Base-by-base conservation (phyloP, 2,329 filamentous ascomycete genomes). In the Lojkania enalia region DNA sequence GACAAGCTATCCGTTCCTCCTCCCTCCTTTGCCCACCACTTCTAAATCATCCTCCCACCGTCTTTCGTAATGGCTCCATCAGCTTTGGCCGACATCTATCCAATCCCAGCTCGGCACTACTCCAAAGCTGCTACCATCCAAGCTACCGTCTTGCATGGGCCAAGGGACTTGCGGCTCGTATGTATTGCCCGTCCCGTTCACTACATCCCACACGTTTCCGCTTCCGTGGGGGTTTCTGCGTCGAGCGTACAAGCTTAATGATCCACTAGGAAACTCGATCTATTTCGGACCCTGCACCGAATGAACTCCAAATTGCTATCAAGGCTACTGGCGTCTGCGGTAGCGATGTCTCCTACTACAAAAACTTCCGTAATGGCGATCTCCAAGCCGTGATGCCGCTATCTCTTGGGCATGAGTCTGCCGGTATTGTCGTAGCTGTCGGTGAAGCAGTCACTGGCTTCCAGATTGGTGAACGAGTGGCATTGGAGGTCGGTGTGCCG, bases 291-390 rank as follows among this genome's bases (percentile, higher is more conserved):
- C 82, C 82, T 12, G 71, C 71, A 12, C 66, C 74, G 46, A 71
- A 76, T 42, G 83, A 87, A 61, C 74, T 87, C 43, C 84, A 87
- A 67, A 77, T 87, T 57, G 76, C 81, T 55, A 75, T 87, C 65
- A 80, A 79, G 57, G 77, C 80, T 5, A 87, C 84, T 18, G 84
- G 84, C 27, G 83, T 87, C 57, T 87, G 84, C 64, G 84, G 84
- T 44, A 86, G 83, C 5, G 84, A 87, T 66, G 79, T 86, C 42
- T 82, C 82, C 41, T 87, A 87, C 68, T 87, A 85, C 73, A 85
- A 81, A 65, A 85, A 86, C 59, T 86, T 86, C 61, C 82, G 83
- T 68, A 87, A 87, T 60, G 84, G 84, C 35, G 83, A 86, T 66
- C 77, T 87, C 39, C 84, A 83, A 56, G 83, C 82, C 35, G 83